phyloP scores from a whole-genome alignment of 2,329 filamentous ascomycete species.

The Sporothrix inflata region DNA sequence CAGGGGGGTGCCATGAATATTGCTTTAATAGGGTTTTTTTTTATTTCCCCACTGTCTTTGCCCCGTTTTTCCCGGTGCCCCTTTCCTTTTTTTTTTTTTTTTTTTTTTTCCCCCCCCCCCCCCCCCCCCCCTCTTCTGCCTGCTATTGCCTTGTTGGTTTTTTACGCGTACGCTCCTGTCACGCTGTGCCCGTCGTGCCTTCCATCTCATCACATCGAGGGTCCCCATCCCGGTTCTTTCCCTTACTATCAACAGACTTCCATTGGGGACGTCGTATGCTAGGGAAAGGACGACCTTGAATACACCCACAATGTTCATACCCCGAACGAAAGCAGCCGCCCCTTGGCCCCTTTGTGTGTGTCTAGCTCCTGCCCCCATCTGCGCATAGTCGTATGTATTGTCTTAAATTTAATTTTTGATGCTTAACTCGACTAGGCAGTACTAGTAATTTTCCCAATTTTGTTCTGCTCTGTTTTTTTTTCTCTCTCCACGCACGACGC shows the following conservation, averaged over 20 bases:
- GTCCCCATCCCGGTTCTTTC: neutral
- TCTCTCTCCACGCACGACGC: neutral
- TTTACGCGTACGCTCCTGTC: neutral
- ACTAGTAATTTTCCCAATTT: neutral
- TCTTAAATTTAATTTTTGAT: neutral
- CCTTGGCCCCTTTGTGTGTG: neutral
- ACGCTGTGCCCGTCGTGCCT: neutral
- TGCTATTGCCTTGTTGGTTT: neutral
- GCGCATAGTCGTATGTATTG: constrained; percentile 2
- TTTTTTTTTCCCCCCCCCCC: too few species aligned
- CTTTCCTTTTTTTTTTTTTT: neutral
- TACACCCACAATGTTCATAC: neutral
- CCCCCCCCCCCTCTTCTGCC: neutral
- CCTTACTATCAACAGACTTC: neutral
- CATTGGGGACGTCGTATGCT: neutral
- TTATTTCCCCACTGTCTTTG: neutral
- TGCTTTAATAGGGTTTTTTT: too few species aligned
- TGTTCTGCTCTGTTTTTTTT: neutral
- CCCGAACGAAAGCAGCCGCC: constrained; percentile 13
- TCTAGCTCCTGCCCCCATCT: neutral
- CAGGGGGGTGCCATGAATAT: too few species aligned
- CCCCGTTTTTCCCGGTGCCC: neutral
- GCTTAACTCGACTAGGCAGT: neutral
- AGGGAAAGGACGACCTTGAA: neutral
- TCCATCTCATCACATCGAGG: neutral